phyloP scores from a whole-genome alignment of 768 basidiomycete species.

The Naematelia encephala region DNA sequence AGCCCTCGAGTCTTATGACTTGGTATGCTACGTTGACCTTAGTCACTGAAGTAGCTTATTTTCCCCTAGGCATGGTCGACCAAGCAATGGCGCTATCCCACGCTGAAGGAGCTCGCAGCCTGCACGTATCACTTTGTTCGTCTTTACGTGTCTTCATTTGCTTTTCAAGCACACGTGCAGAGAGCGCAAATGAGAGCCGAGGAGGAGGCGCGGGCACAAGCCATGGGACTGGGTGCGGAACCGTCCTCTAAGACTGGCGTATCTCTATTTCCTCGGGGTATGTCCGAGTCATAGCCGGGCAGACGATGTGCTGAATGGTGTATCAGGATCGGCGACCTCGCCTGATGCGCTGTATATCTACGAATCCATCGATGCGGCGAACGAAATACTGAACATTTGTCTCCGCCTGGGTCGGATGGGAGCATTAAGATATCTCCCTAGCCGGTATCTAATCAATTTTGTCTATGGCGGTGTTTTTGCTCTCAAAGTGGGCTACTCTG shows the following conservation, averaged over 20 bases:
- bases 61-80: conserved; percentile 22
- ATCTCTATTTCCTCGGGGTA: conserved; percentile 43
- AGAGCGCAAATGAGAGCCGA: conserved; percentile 34
- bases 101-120: conserved; percentile 32
- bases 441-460: conserved; percentile 45
- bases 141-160: conserved; percentile 37
- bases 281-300: no score
- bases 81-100: conserved; percentile 25
- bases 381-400: conserved; percentile 39
- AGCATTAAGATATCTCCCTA: conserved; percentile 35
- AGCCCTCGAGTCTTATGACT: conserved; percentile 27
- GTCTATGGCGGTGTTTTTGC: conserved; percentile 46
- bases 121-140: conserved; percentile 41
- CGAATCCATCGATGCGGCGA: conserved; percentile 45
- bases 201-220: conserved; percentile 11
- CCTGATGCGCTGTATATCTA: conserved; percentile 45
- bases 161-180: conserved; percentile 41
- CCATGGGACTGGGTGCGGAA: not conserved
- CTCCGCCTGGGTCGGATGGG: conserved; percentile 38
- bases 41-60: not conserved
- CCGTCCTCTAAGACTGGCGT: conserved; percentile 1
- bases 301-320: no score
- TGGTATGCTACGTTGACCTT: not conserved
- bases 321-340: conserved; percentile 32
- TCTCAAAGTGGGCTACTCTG: conserved; percentile 44